Conservation (phyloP, 164 flowering plant genomes). For the Stephania cephalantha region DNA sequence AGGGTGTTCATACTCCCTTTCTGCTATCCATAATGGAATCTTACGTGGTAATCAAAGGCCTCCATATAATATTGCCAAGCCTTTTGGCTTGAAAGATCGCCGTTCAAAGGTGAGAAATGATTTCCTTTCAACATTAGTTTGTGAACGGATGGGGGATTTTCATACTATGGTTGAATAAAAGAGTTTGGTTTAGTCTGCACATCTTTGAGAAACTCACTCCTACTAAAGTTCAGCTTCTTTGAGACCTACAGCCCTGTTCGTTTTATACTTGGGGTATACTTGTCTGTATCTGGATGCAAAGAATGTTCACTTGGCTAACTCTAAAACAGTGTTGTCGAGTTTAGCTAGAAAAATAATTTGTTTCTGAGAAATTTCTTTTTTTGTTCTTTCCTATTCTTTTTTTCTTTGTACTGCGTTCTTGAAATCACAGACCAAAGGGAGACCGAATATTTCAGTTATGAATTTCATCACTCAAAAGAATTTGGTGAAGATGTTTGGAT, state of each 20-base stretch:
- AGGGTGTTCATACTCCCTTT: constrained; percentile 71
- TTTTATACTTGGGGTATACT: no score
- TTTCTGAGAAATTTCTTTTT: no score
- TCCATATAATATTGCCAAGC: constrained; percentile 70
- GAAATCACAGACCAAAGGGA: not conserved
- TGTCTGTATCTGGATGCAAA: no score
- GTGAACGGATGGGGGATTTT: not conserved
- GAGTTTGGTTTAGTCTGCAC: not conserved
- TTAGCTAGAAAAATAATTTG: no score
- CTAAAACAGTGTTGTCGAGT: no score
- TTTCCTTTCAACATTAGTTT: not conserved
- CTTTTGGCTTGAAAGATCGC: constrained; percentile 55
- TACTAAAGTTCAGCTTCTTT: not conserved
- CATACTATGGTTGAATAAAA: not conserved
- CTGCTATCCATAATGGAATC: constrained; percentile 76
- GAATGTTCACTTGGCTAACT: no score
- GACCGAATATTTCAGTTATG: not conserved
- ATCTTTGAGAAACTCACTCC: not conserved
- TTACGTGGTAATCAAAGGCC: constrained; percentile 74
- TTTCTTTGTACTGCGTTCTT: no score
- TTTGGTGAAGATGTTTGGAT: not conserved
- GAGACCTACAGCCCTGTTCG: no score
- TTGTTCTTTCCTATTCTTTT: no score
- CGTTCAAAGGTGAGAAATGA: constrained; percentile 44
- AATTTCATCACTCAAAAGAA: not conserved